A percentile compares a stretch with the other conserved stretches of the same genome.
Conservation (phyloP, 805 yeast genomes). For the Citeromyces matritensis region DNA sequence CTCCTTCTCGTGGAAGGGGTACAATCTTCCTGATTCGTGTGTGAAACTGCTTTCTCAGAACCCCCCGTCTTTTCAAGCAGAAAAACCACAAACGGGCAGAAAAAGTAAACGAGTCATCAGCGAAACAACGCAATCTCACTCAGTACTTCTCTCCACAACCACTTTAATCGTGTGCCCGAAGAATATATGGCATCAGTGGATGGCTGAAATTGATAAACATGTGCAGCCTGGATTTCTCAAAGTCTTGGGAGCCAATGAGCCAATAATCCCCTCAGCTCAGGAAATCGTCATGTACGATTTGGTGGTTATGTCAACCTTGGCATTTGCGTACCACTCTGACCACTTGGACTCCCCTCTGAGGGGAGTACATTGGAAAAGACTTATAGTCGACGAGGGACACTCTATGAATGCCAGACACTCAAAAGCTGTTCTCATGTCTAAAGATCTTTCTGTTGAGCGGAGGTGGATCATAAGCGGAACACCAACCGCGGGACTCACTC, state of each 20-base stretch:
- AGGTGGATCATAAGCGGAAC: slow-evolving; percentile 70
- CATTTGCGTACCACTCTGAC: slow-evolving; percentile 25
- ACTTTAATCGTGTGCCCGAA: slow-evolving; percentile 55
- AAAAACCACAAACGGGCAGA: slow-evolving; percentile 3
- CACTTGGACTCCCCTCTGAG: slow-evolving; percentile 19
- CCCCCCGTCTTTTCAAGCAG: slow-evolving; percentile 28
- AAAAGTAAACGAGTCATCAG: slow-evolving; percentile 7
- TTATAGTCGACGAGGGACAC: slow-evolving; percentile 70
- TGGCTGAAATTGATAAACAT: slow-evolving; percentile 41
- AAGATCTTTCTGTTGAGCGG: slow-evolving; percentile 36
- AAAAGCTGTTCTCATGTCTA: slow-evolving; percentile 31
- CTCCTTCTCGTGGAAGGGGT: slow-evolving; percentile 46
- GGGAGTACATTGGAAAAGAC: slow-evolving; percentile 45
- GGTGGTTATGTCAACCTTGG: slow-evolving; percentile 30
- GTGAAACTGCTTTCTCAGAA: slow-evolving; percentile 14
- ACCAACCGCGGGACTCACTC: slow-evolving; percentile 58
- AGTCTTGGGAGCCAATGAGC: slow-evolving; percentile 11
- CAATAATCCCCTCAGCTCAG: slow-evolving; percentile 13
- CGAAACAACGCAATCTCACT: slow-evolving; percentile 2
- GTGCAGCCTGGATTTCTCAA: slow-evolving; percentile 20
- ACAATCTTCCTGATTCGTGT: slow-evolving; percentile 29
- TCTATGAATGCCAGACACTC: slow-evolving; percentile 39
- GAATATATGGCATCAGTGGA: slow-evolving; percentile 55
- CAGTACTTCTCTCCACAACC: slow-evolving; percentile 26
- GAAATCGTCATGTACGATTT: slow-evolving; percentile 31